Evolutionary conservation across 345 rosid species (phyloP).

Genomic region (Toxicodendron radicans): DNA sequence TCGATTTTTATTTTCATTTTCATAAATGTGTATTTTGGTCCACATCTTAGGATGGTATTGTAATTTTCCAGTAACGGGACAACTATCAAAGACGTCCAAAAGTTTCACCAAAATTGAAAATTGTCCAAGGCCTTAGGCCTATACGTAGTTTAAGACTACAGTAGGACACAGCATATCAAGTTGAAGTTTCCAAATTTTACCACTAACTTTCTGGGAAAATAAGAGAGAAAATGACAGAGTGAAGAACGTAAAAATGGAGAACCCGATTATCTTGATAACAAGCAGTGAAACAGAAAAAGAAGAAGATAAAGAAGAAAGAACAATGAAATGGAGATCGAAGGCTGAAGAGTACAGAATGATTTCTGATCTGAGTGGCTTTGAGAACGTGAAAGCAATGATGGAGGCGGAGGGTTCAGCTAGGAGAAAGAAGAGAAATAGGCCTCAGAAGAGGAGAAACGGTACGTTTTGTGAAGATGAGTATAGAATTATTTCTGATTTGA

Average conservation of each 20-base stretch:
- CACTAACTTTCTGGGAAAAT: not conserved
- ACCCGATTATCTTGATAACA: not conserved
- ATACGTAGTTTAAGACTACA: not conserved
- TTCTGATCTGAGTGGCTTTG: constrained; percentile 14
- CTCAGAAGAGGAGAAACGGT: not conserved
- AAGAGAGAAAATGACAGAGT: not conserved
- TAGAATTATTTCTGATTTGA: constrained; percentile 1
- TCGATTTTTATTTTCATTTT: too few species aligned
- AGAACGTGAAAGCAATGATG: constrained; percentile 14
- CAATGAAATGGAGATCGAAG: constrained; percentile 6
- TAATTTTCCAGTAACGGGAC: too few species aligned
- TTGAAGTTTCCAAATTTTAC: not conserved
- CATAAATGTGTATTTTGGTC: too few species aligned
- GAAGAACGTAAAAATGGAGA: constrained; percentile 6
- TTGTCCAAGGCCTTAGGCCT: not conserved
- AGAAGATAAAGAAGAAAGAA: not conserved
- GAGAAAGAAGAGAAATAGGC: constrained; percentile 9
- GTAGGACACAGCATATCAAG: not conserved
- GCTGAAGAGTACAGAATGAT: constrained; percentile 17
- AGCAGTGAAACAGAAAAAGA: constrained; percentile 11
- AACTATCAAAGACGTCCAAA: too few species aligned
- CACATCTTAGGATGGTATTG: too few species aligned
- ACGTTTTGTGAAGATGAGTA: constrained; percentile 15
- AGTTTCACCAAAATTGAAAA: too few species aligned
- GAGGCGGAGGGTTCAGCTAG: constrained; percentile 17